These are phyloP conservation scores for Talaromyces sp. DNA, from an alignment of 2,329 filamentous ascomycete genomes.

Conservation along the genomic window DNA sequence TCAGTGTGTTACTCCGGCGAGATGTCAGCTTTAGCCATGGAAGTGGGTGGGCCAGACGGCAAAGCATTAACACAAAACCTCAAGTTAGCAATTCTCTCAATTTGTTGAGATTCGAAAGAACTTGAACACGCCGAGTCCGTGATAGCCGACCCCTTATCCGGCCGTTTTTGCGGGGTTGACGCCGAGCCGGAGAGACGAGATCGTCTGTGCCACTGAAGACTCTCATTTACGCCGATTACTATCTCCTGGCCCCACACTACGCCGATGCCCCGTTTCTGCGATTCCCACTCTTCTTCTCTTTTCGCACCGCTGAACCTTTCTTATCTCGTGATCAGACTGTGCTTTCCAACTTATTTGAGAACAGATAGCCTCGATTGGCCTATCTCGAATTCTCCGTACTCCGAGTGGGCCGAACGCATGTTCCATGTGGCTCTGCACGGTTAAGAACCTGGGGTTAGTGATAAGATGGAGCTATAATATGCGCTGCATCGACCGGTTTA, in stretches of 20 bases:
- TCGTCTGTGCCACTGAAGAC: background rate
- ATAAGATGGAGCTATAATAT: constrained; percentile 9
- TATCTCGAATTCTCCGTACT: constrained; percentile 4
- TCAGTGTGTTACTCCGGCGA: background rate
- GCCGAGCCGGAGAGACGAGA: background rate
- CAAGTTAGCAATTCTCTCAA: background rate
- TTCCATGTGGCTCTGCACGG: background rate
- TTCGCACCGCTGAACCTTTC: background rate
- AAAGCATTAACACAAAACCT: background rate
- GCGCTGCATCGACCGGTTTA: constrained; percentile 7
- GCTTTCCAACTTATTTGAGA: background rate
- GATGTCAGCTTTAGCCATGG: background rate
- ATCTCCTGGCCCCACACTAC: background rate
- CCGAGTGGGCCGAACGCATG: background rate
- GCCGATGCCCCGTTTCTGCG: constrained; percentile 1
- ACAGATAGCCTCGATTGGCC: background rate
- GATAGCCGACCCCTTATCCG: constrained; percentile 7
- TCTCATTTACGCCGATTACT: background rate
- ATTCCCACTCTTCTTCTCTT: background rate
- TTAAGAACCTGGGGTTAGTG: constrained; percentile 10
- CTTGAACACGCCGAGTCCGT: background rate
- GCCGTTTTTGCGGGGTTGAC: constrained; percentile 11
- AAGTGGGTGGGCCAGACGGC: background rate
- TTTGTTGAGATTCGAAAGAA: too few species aligned
- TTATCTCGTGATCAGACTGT: background rate